Conservation (phyloP, 108 stramenopile genomes). For the Cyclotella atomus region DNA sequence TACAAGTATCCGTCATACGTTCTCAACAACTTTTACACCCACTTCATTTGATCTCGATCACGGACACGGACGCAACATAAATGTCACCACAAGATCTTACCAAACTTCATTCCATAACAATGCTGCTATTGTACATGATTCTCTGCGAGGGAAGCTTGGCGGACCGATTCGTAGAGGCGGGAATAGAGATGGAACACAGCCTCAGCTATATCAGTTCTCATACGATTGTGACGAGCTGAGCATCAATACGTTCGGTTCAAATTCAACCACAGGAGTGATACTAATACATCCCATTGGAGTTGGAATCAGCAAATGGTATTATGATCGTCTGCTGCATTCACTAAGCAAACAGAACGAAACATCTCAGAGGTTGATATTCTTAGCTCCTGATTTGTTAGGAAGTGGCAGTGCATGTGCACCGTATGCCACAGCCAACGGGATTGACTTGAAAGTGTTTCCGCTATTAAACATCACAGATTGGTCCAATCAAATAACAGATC, state of each 20-base stretch:
- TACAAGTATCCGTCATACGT: too few species aligned
- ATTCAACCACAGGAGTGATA: slow-evolving; percentile 46
- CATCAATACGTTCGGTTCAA: not conserved
- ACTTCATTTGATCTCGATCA: too few species aligned
- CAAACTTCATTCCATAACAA: too few species aligned
- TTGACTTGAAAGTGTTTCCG: slow-evolving; percentile 30
- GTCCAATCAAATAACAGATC: slow-evolving; percentile 47
- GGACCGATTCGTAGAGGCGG: too few species aligned
- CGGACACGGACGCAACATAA: too few species aligned
- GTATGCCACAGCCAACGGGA: not conserved
- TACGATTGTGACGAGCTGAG: slow-evolving; percentile 32
- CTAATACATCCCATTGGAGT: slow-evolving; percentile 72
- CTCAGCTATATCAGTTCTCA: slow-evolving; percentile 10
- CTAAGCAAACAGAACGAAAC: slow-evolving; percentile 14
- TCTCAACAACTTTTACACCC: too few species aligned
- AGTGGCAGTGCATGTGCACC: slow-evolving; percentile 58
- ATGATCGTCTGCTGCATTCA: slow-evolving; percentile 55
- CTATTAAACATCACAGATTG: slow-evolving; percentile 63
- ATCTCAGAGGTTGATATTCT: slow-evolving; percentile 21
- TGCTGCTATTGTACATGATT: too few species aligned
- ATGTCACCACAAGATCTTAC: too few species aligned
- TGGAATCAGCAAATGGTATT: slow-evolving; percentile 67
- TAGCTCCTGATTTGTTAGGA: slow-evolving; percentile 62
- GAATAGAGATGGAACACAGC: too few species aligned
- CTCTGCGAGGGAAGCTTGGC: too few species aligned